Evolutionary conservation across 495 filamentous ascomycete species (phyloP).

Genomic region (Aspergillus hancockii): DNA sequence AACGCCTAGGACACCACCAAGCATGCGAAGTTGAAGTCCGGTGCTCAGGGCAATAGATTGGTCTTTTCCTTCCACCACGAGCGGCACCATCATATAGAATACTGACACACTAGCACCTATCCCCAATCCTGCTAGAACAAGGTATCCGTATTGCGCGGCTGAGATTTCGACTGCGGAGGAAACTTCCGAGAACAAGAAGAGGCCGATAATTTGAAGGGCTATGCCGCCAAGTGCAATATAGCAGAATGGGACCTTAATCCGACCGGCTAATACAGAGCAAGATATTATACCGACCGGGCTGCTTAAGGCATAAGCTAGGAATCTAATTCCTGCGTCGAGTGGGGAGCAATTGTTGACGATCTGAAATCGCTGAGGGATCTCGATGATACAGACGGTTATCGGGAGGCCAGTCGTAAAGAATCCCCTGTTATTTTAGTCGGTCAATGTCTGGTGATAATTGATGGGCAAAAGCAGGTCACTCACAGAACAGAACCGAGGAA

Average conservation of each 20-base stretch:
- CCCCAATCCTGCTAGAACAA: constrained; percentile 55
- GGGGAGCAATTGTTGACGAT: constrained; percentile 45
- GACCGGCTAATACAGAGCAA: constrained; percentile 20
- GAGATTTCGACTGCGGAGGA: constrained; percentile 20
- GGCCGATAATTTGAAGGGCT: constrained; percentile 48
- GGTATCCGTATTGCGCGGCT: constrained; percentile 49
- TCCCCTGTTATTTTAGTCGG: constrained; percentile 11
- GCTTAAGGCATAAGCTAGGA: constrained; percentile 41
- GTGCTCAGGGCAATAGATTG: constrained; percentile 28
- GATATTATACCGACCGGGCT: constrained; percentile 24
- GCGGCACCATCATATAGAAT: constrained; percentile 51
- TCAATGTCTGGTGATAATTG: neutral
- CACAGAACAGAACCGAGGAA: constrained; percentile 22
- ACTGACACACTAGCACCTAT: constrained; percentile 50
- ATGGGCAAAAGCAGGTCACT: neutral
- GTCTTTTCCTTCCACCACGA: constrained; percentile 40
- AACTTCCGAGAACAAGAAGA: constrained; percentile 46
- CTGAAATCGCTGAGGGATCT: constrained; percentile 58
- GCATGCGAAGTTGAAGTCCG: constrained; percentile 22
- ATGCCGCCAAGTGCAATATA: constrained; percentile 43
- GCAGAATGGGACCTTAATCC: constrained; percentile 45
- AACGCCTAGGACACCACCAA: constrained; percentile 35
- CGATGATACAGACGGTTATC: constrained; percentile 53
- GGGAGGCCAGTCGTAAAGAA: constrained; percentile 55
- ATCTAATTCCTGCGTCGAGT: constrained; percentile 47